phyloP scores from a whole-genome alignment of 345 rosid genomes.

The Gynandropsis gynandra region DNA sequence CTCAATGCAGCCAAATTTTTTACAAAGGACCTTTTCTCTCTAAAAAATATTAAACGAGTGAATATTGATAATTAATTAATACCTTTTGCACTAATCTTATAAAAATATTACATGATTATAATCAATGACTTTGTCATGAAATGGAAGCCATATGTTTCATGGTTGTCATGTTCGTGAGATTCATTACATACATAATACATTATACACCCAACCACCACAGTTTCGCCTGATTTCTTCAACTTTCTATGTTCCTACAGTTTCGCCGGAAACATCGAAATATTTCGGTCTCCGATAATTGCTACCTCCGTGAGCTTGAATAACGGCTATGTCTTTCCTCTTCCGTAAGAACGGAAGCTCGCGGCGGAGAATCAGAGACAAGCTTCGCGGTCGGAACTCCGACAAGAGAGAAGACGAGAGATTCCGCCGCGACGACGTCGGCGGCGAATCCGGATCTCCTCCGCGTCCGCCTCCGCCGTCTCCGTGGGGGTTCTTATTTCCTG shows the following conservation, averaged over 20 bases:
- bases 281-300: background rate
- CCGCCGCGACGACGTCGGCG: conserved; percentile 25
- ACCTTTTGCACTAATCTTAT: background rate
- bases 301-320: background rate
- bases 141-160: conserved; percentile 8
- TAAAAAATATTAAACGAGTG: background rate
- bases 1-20: conserved; percentile 14
- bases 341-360: conserved; percentile 32
- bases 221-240: conserved; percentile 1
- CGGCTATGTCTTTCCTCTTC: conserved; percentile 25
- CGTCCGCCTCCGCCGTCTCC: conserved; percentile 24
- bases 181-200: conserved; percentile 16
- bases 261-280: conserved; percentile 14
- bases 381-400: conserved; percentile 24
- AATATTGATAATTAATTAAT: background rate
- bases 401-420: conserved; percentile 21
- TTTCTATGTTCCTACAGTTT: conserved; percentile 21
- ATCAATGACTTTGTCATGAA: conserved; percentile 11
- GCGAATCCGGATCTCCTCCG: conserved; percentile 20
- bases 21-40: conserved; percentile 9
- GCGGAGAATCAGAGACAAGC: conserved; percentile 24
- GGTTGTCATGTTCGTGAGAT: conserved; percentile 27
- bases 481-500: conserved; percentile 24
- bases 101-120: conserved; percentile 10
- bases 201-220: background rate